These are phyloP conservation scores for Geosiphon pyriformis DNA, from an alignment of 192 early-diverging fungal species.

Conservation along the genomic window DNA sequence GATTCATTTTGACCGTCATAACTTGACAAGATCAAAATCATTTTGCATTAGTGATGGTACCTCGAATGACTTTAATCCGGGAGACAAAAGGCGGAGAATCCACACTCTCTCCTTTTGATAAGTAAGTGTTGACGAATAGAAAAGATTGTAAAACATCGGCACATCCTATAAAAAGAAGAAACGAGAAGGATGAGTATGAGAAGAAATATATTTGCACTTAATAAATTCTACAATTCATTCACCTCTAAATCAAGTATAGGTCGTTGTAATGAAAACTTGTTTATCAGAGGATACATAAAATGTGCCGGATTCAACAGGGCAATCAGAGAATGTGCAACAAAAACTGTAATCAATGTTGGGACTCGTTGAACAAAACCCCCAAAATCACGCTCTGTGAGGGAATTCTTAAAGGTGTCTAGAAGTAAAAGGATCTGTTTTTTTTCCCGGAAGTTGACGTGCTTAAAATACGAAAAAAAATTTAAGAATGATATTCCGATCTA, in stretches of 20 bases:
- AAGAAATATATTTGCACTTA: not conserved
- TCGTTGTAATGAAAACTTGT: slow-evolving; percentile 68
- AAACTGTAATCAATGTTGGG: slow-evolving; percentile 59
- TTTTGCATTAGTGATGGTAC: slow-evolving; percentile 24
- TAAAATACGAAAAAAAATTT: not conserved
- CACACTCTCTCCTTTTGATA: slow-evolving; percentile 67
- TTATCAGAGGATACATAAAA: slow-evolving; percentile 70
- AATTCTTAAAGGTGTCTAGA: slow-evolving; percentile 62
- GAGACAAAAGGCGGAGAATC: slow-evolving; percentile 61
- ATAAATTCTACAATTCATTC: not conserved
- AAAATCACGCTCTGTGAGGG: slow-evolving; percentile 46
- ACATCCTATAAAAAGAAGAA: slow-evolving; percentile 52
- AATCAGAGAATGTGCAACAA: slow-evolving; percentile 59
- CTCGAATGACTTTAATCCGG: slow-evolving; percentile 48
- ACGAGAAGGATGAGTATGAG: not conserved
- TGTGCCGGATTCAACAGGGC: slow-evolving; percentile 64
- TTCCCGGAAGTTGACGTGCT: slow-evolving; percentile 54
- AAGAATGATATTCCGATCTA: not conserved
- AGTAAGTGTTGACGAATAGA: slow-evolving; percentile 60
- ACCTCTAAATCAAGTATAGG: slow-evolving; percentile 68
- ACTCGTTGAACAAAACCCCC: slow-evolving; percentile 44
- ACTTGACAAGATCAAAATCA: slow-evolving; percentile 7
- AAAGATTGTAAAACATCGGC: slow-evolving; percentile 77
- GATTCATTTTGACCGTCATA: not conserved
- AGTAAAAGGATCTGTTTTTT: slow-evolving; percentile 65